Conservation (phyloP, 2,329 filamentous ascomycete genomes). For the Neonectria hederae region DNA sequence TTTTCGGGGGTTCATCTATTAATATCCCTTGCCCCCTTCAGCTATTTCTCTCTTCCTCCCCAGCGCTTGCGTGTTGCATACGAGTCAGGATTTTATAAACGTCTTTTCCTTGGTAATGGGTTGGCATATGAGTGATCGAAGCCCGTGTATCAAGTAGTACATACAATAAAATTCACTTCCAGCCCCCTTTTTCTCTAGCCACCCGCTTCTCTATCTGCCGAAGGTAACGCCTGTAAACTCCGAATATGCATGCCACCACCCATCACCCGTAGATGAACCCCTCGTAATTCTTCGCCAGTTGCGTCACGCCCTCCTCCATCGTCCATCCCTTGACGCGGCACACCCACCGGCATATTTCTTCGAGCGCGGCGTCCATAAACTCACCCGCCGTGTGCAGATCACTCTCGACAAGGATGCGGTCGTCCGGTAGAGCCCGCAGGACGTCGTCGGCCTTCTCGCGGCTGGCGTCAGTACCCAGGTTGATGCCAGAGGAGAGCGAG, state of each 20-base stretch:
- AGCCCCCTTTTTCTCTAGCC: slow-evolving; percentile 10
- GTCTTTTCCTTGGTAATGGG: slow-evolving; percentile 25
- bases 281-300: slow-evolving; percentile 78
- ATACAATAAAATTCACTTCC: slow-evolving; percentile 32
- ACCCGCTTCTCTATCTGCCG: not conserved
- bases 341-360: slow-evolving; percentile 78
- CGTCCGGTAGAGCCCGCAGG: slow-evolving; percentile 77
- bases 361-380: slow-evolving; percentile 80
- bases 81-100: slow-evolving; percentile 20
- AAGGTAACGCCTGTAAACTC: not conserved
- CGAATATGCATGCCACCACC: no score
- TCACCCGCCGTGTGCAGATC: slow-evolving; percentile 86
- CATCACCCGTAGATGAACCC: slow-evolving; percentile 74
- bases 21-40: slow-evolving; percentile 16
- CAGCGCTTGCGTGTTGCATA: slow-evolving; percentile 12
- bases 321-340: slow-evolving; percentile 83
- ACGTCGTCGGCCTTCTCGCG: slow-evolving; percentile 66
- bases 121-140: slow-evolving; percentile 19
- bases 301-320: slow-evolving; percentile 74
- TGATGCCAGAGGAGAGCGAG: slow-evolving; percentile 87
- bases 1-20: slow-evolving; percentile 20
- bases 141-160: slow-evolving; percentile 20
- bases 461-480: slow-evolving; percentile 67
- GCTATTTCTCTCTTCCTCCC: not conserved
- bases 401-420: slow-evolving; percentile 86